Base-by-base conservation (phyloP, 176 grass and related monocot species). In the Zea luxurians region DNA sequence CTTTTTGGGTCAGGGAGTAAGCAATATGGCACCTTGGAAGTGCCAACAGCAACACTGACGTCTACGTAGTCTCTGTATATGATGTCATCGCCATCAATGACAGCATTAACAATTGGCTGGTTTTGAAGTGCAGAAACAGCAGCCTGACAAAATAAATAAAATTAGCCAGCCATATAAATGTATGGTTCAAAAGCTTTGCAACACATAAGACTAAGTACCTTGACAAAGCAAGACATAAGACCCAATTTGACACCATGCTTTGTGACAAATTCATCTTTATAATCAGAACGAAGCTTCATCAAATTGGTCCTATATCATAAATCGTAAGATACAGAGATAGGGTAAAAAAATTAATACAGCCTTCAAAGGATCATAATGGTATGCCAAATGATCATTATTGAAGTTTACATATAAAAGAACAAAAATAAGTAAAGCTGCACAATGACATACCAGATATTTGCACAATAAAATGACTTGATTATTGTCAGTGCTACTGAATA, bases 211-310 rank as follows among this genome's bases (percentile, higher is more conserved):
- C 21, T 58, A 43, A 21, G 44, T 85, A 91, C 96, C 90, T 99
- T 99, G 18, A 99, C 73, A 85, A 99, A 99, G 75, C 96, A 89
- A 70, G 92, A 95, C 96, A 99, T 99, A 13, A 99, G 86, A 80
- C 96, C 96, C 76, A 99, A 87, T 80, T 99, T 99, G 61, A 95
- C 96, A 62, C 89, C 86, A 50, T 99, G 96, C 80, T 95, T 95
- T 80, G 71, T 80, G 37, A 85, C 79, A 61, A 99, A 99, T 64
- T 90, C 96, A 85, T 99, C 96, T 76, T 99, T 99, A 36, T 99
- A 99, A 36, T 95, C 96, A 79, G 92, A 95, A 62, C 96, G 83
- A 3, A 99, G 90, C 82, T 99, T 99, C 96, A 95, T 99, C 86
- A 99, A 81, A 86, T 99, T 99, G 17, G 96, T 99, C 96, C 96